Percentiles rank a stretch among this genome's conserved stretches.
These are phyloP conservation scores for Euryodendron excelsum DNA, from an alignment of 148 eudicot genomes.

Conservation along the genomic window DNA sequence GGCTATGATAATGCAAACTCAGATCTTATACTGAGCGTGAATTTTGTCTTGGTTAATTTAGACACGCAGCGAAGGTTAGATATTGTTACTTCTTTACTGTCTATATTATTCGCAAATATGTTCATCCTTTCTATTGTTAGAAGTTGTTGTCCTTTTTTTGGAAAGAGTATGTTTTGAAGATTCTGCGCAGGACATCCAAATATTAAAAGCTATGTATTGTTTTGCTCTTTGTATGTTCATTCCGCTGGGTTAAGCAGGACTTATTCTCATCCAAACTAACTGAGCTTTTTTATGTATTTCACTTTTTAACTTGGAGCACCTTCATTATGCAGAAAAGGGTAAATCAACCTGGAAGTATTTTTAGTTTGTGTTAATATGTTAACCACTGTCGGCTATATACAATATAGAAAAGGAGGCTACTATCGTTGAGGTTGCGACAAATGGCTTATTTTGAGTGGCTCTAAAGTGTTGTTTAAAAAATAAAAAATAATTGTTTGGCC, in stretches of 20 bases:
- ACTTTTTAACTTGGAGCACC: background rate
- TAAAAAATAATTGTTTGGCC: too few species aligned
- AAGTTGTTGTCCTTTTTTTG: background rate
- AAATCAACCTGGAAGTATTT: background rate
- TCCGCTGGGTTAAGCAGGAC: background rate
- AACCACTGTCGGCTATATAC: background rate
- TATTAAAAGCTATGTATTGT: background rate
- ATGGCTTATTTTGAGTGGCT: too few species aligned
- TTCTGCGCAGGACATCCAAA: background rate
- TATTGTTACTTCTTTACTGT: slow-evolving; percentile 2
- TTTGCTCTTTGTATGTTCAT: background rate
- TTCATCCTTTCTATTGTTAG: background rate
- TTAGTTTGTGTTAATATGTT: background rate
- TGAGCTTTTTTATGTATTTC: background rate
- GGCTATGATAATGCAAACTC: slow-evolving; percentile 91
- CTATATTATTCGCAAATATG: background rate
- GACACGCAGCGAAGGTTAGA: slow-evolving; percentile 59
- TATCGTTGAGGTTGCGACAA: too few species aligned
- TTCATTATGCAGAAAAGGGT: background rate
- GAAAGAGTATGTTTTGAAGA: background rate
- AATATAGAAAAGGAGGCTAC: too few species aligned
- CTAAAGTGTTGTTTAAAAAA: too few species aligned
- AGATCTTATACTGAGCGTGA: slow-evolving; percentile 78
- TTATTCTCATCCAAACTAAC: background rate
- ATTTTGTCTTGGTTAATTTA: slow-evolving; percentile 58